These are phyloP conservation scores for Betula pendula DNA, from an alignment of 306 rosid species.

Conservation along the genomic window DNA sequence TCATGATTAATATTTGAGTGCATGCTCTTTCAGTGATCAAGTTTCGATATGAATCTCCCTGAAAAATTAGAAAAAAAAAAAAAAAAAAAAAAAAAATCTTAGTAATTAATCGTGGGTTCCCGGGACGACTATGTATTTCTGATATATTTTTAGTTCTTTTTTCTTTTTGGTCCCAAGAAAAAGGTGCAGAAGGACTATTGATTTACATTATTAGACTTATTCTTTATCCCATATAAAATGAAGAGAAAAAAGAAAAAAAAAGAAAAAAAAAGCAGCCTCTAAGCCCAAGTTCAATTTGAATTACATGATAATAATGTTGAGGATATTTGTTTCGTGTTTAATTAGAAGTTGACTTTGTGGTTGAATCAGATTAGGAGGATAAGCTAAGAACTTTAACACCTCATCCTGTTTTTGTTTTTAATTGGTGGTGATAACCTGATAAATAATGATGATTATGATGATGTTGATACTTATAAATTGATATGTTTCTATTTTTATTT, in stretches of 20 bases:
- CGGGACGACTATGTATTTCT: background rate
- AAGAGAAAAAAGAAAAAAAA: background rate
- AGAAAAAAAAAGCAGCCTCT: background rate
- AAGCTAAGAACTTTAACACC: background rate
- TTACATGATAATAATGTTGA: background rate
- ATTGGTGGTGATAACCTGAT: background rate
- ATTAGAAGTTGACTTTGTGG: background rate
- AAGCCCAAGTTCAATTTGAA: background rate
- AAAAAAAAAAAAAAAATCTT: background rate
- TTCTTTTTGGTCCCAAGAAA: background rate
- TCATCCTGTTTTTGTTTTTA: no score
- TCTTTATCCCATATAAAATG: background rate
- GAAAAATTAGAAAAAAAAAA: background rate
- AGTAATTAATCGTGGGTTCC: background rate
- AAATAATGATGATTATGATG: background rate
- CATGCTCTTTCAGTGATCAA: background rate
- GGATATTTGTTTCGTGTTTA: background rate
- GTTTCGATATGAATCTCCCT: background rate
- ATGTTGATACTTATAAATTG: background rate
- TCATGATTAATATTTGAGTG: background rate
- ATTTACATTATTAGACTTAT: background rate
- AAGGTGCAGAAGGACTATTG: background rate
- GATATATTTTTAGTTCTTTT: background rate
- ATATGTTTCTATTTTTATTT: background rate
- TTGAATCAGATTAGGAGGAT: background rate